Conservation (phyloP, 495 filamentous ascomycete species). For the Penicillium roqueforti region DNA sequence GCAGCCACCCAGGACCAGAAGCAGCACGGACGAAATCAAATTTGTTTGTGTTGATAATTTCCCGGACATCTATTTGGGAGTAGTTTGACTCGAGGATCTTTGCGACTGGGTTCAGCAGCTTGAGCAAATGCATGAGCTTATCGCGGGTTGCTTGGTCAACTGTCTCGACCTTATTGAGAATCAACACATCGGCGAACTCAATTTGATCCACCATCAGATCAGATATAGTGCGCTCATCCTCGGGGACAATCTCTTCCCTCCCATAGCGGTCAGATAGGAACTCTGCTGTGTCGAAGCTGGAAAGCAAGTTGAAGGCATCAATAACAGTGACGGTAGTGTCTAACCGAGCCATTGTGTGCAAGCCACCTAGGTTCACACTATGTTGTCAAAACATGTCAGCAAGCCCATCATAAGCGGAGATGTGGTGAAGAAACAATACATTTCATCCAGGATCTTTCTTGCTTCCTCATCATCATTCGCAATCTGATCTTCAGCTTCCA, state of each 20-base stretch:
- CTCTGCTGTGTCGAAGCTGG: conserved; percentile 55
- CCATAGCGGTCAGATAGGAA: conserved; percentile 50
- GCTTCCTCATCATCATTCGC: conserved; percentile 30
- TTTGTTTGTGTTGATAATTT: conserved; percentile 48
- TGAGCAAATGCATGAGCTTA: conserved; percentile 42
- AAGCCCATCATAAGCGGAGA: neutral
- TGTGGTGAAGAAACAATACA: conserved; percentile 21
- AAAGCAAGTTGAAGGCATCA: conserved; percentile 55
- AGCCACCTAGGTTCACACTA: conserved; percentile 45
- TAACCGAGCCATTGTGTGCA: conserved; percentile 51
- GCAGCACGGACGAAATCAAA: conserved; percentile 46
- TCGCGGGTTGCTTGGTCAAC: conserved; percentile 34
- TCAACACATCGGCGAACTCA: conserved; percentile 57
- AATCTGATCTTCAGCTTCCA: conserved; percentile 33
- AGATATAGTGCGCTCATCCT: conserved; percentile 58
- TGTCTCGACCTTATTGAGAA: conserved; percentile 53
- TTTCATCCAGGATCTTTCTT: conserved; percentile 34
- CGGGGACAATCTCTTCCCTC: conserved; percentile 37
- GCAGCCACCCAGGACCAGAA: conserved; percentile 45
- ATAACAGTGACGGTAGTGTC: conserved; percentile 58
- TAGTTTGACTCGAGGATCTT: conserved; percentile 47
- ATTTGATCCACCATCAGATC: conserved; percentile 60
- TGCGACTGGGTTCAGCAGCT: conserved; percentile 48
- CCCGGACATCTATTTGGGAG: conserved; percentile 42
- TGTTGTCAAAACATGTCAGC: conserved; percentile 11